Evolutionary conservation across 371 early-diverging fungal species (phyloP).

Genomic region (Phascolomyces articulosus): DNA sequence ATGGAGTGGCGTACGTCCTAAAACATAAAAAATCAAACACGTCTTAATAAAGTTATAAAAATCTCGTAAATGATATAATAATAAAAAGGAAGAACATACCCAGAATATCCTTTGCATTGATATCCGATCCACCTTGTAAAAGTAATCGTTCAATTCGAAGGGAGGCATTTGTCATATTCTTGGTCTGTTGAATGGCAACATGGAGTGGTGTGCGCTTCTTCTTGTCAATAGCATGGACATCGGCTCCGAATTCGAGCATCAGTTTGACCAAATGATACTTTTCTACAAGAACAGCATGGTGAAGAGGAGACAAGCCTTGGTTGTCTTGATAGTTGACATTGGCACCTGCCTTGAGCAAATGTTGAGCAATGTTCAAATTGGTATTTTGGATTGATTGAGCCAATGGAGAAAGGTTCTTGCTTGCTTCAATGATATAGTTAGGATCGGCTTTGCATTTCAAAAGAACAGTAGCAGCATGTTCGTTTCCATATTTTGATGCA

Average conservation of each 20-base stretch:
- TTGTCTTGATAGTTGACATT: conserved; percentile 20
- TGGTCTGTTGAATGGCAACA: conserved; percentile 51
- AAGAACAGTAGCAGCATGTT: conserved; percentile 24
- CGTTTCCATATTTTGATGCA: conserved; percentile 31
- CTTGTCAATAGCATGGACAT: conserved; percentile 24
- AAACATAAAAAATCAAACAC: neutral
- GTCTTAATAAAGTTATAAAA: neutral
- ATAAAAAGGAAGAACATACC: conserved; percentile 25
- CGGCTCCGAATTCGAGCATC: conserved; percentile 45
- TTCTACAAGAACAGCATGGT: conserved; percentile 44
- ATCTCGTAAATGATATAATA: neutral
- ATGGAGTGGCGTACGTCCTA: conserved; percentile 62
- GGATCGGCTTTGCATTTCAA: conserved; percentile 35
- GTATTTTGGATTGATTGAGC: neutral
- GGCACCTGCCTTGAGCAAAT: conserved; percentile 20
- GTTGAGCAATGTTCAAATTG: conserved; percentile 6
- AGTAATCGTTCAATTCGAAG: conserved; percentile 56
- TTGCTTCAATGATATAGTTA: conserved; percentile 7
- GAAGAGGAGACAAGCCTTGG: conserved; percentile 32
- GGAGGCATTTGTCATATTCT: conserved; percentile 54
- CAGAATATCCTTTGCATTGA: conserved; percentile 46
- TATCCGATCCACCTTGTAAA: conserved; percentile 44
- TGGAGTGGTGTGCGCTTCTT: conserved; percentile 56
- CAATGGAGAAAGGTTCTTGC: neutral
- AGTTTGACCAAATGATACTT: conserved; percentile 42